Evolutionary conservation across 345 rosid species (phyloP).

Genomic region (Acer saccharum): DNA sequence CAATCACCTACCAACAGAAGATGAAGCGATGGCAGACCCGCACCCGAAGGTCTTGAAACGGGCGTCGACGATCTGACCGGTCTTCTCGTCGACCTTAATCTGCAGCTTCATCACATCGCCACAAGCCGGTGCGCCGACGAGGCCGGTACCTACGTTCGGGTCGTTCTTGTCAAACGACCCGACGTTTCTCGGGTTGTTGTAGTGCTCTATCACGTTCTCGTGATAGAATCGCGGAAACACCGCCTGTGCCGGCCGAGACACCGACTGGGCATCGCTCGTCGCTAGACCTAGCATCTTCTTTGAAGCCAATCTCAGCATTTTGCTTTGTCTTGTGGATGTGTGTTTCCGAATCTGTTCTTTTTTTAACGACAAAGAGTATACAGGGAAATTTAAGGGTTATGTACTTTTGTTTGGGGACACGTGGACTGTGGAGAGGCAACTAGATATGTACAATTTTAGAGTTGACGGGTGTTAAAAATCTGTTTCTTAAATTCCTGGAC

Average conservation of each 20-base stretch:
- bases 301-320: slow-evolving; percentile 55
- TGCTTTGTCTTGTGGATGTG: background rate
- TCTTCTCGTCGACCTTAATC: slow-evolving; percentile 83
- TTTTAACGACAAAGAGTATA: background rate
- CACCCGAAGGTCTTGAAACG: slow-evolving; percentile 99
- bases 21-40: slow-evolving; percentile 97
- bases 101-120: slow-evolving; percentile 99
- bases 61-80: slow-evolving; percentile 87
- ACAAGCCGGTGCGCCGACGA: slow-evolving; percentile 98
- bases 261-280: slow-evolving; percentile 28
- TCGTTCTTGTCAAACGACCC: slow-evolving; percentile 95
- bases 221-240: slow-evolving; percentile 62
- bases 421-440: slow-evolving; percentile 30
- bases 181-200: slow-evolving; percentile 92
- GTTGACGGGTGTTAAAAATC: background rate
- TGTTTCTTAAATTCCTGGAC: background rate
- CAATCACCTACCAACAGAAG: slow-evolving; percentile 77
- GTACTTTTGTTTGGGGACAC: slow-evolving; percentile 12
- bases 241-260: slow-evolving; percentile 30
- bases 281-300: slow-evolving; percentile 49
- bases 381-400: background rate
- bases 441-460: background rate
- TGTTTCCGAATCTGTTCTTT: background rate
- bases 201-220: slow-evolving; percentile 95
- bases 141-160: slow-evolving; percentile 83